Evolutionary conservation across 345 rosid species (phyloP).

Genomic region (Linum trigynum): DNA sequence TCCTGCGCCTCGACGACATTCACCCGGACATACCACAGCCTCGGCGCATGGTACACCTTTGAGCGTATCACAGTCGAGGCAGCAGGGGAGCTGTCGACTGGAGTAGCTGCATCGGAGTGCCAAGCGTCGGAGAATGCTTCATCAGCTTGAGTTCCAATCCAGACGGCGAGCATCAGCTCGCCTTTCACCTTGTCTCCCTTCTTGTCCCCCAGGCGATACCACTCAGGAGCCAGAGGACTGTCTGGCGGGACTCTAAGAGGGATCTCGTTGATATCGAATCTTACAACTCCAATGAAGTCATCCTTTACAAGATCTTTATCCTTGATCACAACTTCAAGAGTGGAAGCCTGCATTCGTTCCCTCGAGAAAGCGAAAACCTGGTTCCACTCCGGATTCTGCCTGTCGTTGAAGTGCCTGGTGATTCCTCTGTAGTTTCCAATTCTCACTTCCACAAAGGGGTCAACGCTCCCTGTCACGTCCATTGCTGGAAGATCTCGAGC

Average conservation of each 20-base stretch:
- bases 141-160: constrained; percentile 33
- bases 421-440: constrained; percentile 28
- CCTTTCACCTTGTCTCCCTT: constrained; percentile 26
- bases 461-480: constrained; percentile 27
- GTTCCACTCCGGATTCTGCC: constrained; percentile 28
- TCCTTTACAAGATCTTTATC: constrained; percentile 25
- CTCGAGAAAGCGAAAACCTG: constrained; percentile 32
- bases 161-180: constrained; percentile 30
- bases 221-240: constrained; percentile 30
- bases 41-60: constrained; percentile 28
- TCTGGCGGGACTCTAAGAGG: constrained; percentile 28
- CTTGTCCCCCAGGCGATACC: constrained; percentile 26
- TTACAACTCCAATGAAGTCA: constrained; percentile 20
- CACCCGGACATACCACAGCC: constrained; percentile 29
- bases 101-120: constrained; percentile 29
- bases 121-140: constrained; percentile 29
- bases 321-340: constrained; percentile 22
- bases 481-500: constrained; percentile 31
- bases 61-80: constrained; percentile 21
- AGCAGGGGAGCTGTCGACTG: constrained; percentile 15
- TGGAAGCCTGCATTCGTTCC: constrained; percentile 28
- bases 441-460: constrained; percentile 27
- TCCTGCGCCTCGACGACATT: constrained; percentile 28
- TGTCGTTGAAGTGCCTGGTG: constrained; percentile 25
- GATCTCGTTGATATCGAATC: constrained; percentile 23